Conservation (phyloP, 208 protist genomes). For the Tetramitus jugosus region DNA sequence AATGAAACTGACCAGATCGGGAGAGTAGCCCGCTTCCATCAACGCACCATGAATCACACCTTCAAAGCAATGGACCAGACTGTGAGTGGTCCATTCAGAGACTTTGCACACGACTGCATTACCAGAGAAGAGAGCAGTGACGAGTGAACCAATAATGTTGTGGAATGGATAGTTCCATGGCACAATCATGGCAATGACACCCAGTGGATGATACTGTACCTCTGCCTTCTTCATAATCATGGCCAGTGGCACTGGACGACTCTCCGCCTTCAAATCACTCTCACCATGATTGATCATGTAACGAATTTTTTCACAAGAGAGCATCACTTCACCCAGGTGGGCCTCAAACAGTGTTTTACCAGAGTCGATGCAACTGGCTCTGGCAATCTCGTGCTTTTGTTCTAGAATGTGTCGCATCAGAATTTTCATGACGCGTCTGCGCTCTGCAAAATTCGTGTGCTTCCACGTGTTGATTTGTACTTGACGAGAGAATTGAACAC, state of each 20-base stretch:
- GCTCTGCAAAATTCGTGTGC: background rate
- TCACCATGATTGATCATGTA: slow-evolving; percentile 67
- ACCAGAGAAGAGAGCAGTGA: slow-evolving; percentile 81
- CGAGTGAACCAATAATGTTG: slow-evolving; percentile 81
- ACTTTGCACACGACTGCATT: slow-evolving; percentile 50
- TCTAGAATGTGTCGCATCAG: background rate
- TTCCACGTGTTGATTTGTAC: background rate
- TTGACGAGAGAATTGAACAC: background rate
- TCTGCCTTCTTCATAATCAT: slow-evolving; percentile 70
- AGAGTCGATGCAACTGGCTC: background rate
- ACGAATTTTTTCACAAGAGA: slow-evolving; percentile 77
- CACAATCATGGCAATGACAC: slow-evolving; percentile 78
- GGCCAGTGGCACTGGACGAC: slow-evolving; percentile 65
- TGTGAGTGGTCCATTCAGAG: slow-evolving; percentile 77
- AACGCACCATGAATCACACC: slow-evolving; percentile 73
- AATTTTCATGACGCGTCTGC: background rate
- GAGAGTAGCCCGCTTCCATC: slow-evolving; percentile 64
- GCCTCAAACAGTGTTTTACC: slow-evolving; percentile 52
- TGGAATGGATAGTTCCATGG: slow-evolving; percentile 92
- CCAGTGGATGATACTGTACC: slow-evolving; percentile 70
- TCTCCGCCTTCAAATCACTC: slow-evolving; percentile 62
- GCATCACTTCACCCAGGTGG: slow-evolving; percentile 72
- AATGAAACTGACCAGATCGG: slow-evolving; percentile 77
- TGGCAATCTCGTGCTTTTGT: slow-evolving; percentile 8
- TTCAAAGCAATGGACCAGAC: slow-evolving; percentile 76